Conservation (phyloP, 202 grass and related monocot species). For the Zoysia matrella region DNA sequence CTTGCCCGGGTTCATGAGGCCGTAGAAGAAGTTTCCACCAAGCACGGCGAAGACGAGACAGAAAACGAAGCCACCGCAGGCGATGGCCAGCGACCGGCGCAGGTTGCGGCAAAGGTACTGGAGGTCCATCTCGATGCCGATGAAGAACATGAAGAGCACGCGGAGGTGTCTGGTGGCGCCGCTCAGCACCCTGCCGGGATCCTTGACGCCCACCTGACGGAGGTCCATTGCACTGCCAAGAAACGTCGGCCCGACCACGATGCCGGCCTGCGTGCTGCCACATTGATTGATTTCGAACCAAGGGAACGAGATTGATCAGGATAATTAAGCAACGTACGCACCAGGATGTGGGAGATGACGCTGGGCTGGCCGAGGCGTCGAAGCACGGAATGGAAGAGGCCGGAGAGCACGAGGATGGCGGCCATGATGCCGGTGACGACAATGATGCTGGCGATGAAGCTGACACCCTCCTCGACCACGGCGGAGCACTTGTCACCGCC, state of each 20-base stretch:
- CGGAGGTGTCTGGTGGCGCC: too few relatives aligned
- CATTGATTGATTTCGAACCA: too few relatives aligned
- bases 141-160: too few relatives aligned
- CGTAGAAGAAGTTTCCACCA: not conserved
- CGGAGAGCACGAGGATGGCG: conserved; percentile 55
- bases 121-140: too few relatives aligned
- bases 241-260: too few relatives aligned
- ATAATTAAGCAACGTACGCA: not conserved
- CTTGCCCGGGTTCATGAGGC: not conserved
- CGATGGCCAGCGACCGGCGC: too few relatives aligned
- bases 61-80: too few relatives aligned
- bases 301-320: too few relatives aligned
- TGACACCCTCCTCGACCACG: conserved; percentile 22
- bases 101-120: too few relatives aligned
- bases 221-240: too few relatives aligned
- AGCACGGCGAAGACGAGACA: not conserved
- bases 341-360: conserved; percentile 55
- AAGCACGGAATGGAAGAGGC: conserved; percentile 58
- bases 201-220: too few relatives aligned
- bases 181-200: too few relatives aligned
- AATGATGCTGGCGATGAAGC: conserved; percentile 47
- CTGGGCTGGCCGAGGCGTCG: conserved; percentile 63
- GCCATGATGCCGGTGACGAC: conserved; percentile 55
- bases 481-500: conserved; percentile 14
- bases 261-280: conserved; percentile 4